These are phyloP conservation scores for Aspergillus panamensis DNA, from an alignment of 495 filamentous ascomycete species.

Conservation along the genomic window DNA sequence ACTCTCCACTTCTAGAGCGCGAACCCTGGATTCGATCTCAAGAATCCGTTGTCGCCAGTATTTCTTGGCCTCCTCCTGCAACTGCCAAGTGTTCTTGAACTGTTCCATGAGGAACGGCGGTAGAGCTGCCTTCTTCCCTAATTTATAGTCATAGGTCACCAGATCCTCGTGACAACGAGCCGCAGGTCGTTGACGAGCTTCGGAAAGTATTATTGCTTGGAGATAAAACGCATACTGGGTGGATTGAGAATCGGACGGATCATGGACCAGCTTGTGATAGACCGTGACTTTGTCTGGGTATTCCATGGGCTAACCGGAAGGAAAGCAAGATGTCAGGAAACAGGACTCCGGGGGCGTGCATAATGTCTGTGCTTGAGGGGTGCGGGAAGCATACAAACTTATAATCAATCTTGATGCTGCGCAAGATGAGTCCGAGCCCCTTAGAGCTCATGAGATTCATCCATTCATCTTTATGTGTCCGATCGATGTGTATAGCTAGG, in stretches of 20 bases:
- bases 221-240: slow-evolving; percentile 53
- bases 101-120: slow-evolving; percentile 63
- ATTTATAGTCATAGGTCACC: slow-evolving; percentile 78
- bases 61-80: slow-evolving; percentile 61
- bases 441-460: slow-evolving; percentile 61
- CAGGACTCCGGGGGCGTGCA: background rate
- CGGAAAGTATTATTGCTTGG: slow-evolving; percentile 67
- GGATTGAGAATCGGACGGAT: slow-evolving; percentile 38
- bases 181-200: slow-evolving; percentile 72
- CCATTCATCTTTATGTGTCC: slow-evolving; percentile 64
- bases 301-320: slow-evolving; percentile 66
- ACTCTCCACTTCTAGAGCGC: slow-evolving; percentile 62
- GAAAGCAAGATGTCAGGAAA: slow-evolving; percentile 9
- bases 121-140: slow-evolving; percentile 50
- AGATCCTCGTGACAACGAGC: slow-evolving; percentile 79
- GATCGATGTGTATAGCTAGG: slow-evolving; percentile 67
- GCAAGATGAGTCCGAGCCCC: slow-evolving; percentile 72
- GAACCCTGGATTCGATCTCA: slow-evolving; percentile 53
- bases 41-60: slow-evolving; percentile 48
- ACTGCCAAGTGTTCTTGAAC: slow-evolving; percentile 60
- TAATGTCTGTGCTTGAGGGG: background rate
- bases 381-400: slow-evolving; percentile 67
- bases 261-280: slow-evolving; percentile 73
- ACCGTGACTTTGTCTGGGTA: slow-evolving; percentile 85
- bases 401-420: slow-evolving; percentile 78